A percentile compares a stretch with the other conserved stretches of the same genome.
phyloP scores from a whole-genome alignment of 2,329 filamentous ascomycete species.

The Xylariomycetidae sp. region DNA sequence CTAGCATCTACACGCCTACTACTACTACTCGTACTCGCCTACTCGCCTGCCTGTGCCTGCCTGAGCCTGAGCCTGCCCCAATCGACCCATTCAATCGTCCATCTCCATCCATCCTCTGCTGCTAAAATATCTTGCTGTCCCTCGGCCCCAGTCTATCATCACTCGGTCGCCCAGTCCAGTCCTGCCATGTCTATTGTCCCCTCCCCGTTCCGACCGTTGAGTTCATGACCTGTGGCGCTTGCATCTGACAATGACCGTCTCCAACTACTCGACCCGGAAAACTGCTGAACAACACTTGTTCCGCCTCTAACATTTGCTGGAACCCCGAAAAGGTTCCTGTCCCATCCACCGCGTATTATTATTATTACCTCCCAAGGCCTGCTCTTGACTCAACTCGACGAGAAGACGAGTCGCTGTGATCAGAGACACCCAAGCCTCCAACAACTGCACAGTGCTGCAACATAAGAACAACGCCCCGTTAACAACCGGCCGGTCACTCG shows the following conservation, averaged over 20 bases:
- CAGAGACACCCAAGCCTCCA: not conserved
- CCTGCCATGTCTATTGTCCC: no score
- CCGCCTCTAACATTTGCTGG: conserved; percentile 28
- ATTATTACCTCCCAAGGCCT: no score
- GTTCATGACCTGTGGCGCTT: conserved; percentile 1
- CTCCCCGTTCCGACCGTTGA: conserved; percentile 3
- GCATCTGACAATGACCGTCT: conserved; percentile 25
- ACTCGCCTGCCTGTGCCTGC: no score
- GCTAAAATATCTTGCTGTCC: no score
- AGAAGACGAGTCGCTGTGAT: conserved; percentile 1
- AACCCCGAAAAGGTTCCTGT: conserved; percentile 28
- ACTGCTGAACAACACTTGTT: conserved; percentile 18
- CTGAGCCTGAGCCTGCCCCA: no score
- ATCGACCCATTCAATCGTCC: no score
- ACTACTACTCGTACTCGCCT: no score
- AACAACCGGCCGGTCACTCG: not conserved
- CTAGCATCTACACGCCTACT: no score
- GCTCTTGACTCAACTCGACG: conserved; percentile 4
- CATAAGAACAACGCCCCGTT: not conserved
- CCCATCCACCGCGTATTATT: conserved; percentile 4
- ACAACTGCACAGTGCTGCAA: not conserved
- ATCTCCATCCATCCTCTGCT: no score
- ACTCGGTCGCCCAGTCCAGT: no score
- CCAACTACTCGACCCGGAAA: conserved; percentile 19
- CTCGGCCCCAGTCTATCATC: no score